Percentiles rank a stretch among this genome's conserved stretches.
These are phyloP conservation scores for Dendrocalamus sinicus DNA, from an alignment of 176 grass and related monocot genomes.

Conservation along the genomic window DNA sequence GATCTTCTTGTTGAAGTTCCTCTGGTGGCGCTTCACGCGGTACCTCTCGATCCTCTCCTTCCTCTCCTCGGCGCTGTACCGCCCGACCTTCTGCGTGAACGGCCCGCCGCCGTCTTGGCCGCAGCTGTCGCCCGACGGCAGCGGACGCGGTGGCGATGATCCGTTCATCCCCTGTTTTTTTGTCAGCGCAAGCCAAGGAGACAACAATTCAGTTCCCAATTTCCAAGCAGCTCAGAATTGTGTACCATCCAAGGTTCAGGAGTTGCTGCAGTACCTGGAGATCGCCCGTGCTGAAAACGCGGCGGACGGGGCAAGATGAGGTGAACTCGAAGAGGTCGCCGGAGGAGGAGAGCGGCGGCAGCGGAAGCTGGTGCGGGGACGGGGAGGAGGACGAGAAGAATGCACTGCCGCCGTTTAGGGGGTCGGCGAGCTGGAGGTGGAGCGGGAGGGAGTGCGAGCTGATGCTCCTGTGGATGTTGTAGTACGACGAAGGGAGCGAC, in stretches of 20 bases:
- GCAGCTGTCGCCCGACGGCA: slow-evolving; percentile 44
- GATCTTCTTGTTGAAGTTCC: slow-evolving; percentile 96
- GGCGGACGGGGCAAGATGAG: slow-evolving; percentile 56
- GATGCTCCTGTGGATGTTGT: slow-evolving; percentile 60
- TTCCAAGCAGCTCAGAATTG: background rate
- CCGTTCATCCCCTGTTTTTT: slow-evolving; percentile 73
- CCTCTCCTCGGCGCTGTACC: slow-evolving; percentile 75
- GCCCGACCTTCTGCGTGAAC: slow-evolving; percentile 56
- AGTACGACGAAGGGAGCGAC: slow-evolving; percentile 48
- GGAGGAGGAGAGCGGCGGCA: slow-evolving; percentile 55
- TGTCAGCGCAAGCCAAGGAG: background rate
- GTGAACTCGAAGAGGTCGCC: slow-evolving; percentile 66
- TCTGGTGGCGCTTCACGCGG: slow-evolving; percentile 61
- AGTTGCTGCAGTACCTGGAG: slow-evolving; percentile 58
- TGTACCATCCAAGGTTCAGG: background rate
- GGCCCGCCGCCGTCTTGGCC: slow-evolving; percentile 52
- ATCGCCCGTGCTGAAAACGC: slow-evolving; percentile 85
- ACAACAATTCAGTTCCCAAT: background rate
- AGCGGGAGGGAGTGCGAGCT: slow-evolving; percentile 62
- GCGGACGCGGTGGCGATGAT: slow-evolving; percentile 29
- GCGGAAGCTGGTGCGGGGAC: slow-evolving; percentile 44
- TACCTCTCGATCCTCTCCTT: slow-evolving; percentile 80
- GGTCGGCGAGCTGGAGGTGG: slow-evolving; percentile 41
- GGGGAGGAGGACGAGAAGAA: slow-evolving; percentile 41
- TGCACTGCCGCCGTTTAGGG: background rate